These are phyloP conservation scores for Tuctoria greenei DNA, from an alignment of 176 grass and related monocot species.

Conservation along the genomic window DNA sequence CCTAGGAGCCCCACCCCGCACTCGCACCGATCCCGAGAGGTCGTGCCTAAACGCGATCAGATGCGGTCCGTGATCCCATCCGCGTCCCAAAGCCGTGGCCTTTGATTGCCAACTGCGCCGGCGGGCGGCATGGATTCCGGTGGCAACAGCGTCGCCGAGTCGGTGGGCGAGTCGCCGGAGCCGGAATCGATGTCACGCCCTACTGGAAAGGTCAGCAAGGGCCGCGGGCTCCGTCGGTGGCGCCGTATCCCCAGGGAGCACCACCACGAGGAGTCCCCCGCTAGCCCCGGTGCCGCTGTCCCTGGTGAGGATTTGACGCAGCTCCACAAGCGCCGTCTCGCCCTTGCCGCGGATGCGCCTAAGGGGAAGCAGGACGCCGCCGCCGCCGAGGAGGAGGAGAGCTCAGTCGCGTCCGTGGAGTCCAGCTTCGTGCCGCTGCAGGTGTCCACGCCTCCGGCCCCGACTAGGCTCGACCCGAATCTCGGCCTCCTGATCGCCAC, in stretches of 20 bases:
- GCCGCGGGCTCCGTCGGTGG: slow-evolving; percentile 62
- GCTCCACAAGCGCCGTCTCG: slow-evolving; percentile 65
- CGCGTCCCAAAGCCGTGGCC: background rate
- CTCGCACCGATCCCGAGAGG: slow-evolving; percentile 24
- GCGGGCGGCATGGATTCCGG: slow-evolving; percentile 43
- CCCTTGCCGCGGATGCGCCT: slow-evolving; percentile 15
- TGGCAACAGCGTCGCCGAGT: slow-evolving; percentile 45
- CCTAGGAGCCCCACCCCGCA: background rate
- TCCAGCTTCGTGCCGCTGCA: slow-evolving; percentile 46
- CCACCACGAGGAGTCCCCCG: slow-evolving; percentile 42
- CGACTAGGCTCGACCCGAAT: slow-evolving; percentile 44
- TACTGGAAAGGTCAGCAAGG: slow-evolving; percentile 32
- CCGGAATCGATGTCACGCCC: background rate
- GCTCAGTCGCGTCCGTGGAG: slow-evolving; percentile 68
- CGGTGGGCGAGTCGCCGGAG: slow-evolving; percentile 34
- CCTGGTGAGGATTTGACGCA: slow-evolving; percentile 43
- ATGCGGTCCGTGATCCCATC: slow-evolving; percentile 27
- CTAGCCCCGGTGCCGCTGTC: slow-evolving; percentile 19
- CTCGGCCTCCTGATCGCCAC: slow-evolving; percentile 54
- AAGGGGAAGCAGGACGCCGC: slow-evolving; percentile 45
- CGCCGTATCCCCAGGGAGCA: slow-evolving; percentile 60
- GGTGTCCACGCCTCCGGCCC: slow-evolving; percentile 26
- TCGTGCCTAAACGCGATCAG: background rate
- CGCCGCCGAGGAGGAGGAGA: slow-evolving; percentile 40
- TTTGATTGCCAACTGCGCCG: slow-evolving; percentile 29